phyloP scores from a whole-genome alignment of 1,284 basidiomycete genomes.

The Taiwanofungus camphoratus region DNA sequence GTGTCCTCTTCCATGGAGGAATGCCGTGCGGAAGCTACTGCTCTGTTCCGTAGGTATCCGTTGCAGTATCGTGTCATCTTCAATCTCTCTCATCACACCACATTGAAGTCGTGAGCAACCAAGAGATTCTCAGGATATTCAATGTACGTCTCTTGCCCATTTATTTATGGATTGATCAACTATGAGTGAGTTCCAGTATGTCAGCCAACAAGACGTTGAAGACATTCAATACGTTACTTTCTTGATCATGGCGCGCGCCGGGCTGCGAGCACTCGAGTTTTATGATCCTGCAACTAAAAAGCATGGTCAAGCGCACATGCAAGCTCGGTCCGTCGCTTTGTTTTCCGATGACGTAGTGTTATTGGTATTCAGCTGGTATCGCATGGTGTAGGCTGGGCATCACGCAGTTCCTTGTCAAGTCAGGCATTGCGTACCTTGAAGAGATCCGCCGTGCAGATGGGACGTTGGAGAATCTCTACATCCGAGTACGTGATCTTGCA shows the following conservation, averaged over 20 bases:
- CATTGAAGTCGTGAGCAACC: conserved; percentile 59
- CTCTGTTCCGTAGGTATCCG: conserved; percentile 57
- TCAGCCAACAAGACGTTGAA: conserved; percentile 59
- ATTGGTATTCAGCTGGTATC: background rate
- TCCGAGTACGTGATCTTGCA: conserved; percentile 41
- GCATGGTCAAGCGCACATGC: conserved; percentile 92
- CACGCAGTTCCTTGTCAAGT: conserved; percentile 67
- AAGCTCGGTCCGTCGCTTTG: conserved; percentile 53
- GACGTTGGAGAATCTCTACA: conserved; percentile 60
- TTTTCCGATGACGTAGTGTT: background rate
- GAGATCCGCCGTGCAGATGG: conserved; percentile 55
- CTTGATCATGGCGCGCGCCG: conserved; percentile 80
- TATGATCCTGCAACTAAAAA: conserved; percentile 77
- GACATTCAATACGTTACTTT: conserved; percentile 79
- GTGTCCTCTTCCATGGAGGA: conserved; percentile 86
- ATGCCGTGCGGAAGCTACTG: conserved; percentile 80
- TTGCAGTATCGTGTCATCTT: background rate
- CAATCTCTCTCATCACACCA: conserved; percentile 3
- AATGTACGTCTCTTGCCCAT: conserved; percentile 38
- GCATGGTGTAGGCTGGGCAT: conserved; percentile 67
- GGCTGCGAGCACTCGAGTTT: conserved; percentile 73
- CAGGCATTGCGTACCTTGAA: conserved; percentile 67
- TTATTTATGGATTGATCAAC: conserved; percentile 1
- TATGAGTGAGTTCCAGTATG: conserved; percentile 47
- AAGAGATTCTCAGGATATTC: conserved; percentile 72